These are phyloP conservation scores for Phytophthora colocasiae DNA, from an alignment of 352 stramenopile genomes.

Conservation along the genomic window DNA sequence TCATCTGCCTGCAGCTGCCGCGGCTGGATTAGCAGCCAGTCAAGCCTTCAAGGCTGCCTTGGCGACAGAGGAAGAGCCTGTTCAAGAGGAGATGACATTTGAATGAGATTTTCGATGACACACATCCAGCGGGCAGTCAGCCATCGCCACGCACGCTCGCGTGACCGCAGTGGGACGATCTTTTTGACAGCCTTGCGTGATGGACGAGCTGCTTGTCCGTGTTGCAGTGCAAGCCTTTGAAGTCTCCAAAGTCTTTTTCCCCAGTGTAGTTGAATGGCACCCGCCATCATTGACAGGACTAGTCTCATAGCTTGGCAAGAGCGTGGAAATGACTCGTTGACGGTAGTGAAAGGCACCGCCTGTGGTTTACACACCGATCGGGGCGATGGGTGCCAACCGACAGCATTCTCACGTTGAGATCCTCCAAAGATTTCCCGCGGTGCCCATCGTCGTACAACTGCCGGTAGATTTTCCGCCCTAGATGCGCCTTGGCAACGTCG, in stretches of 20 bases:
- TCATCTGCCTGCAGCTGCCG: constrained; percentile 22
- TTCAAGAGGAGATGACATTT: constrained; percentile 13
- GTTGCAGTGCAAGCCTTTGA: background rate
- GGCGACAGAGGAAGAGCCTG: constrained; percentile 21
- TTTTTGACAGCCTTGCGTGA: constrained; percentile 14
- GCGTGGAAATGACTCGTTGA: background rate
- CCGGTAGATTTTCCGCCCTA: constrained; percentile 2
- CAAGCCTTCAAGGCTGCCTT: no score
- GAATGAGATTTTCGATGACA: constrained; percentile 13
- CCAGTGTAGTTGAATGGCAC: no score
- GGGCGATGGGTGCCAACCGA: constrained; percentile 7
- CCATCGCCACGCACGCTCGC: constrained; percentile 13
- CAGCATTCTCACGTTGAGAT: constrained; percentile 27
- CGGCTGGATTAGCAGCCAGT: constrained; percentile 13
- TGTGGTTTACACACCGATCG: background rate
- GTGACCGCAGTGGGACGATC: constrained; percentile 24
- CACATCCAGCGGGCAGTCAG: constrained; percentile 16
- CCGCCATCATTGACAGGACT: no score
- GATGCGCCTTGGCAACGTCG: no score
- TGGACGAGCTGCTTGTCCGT: constrained; percentile 8
- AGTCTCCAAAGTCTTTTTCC: no score
- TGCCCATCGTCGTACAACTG: constrained; percentile 14
- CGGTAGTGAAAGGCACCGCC: background rate
- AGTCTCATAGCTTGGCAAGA: no score
- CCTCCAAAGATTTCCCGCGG: constrained; percentile 15